phyloP scores from a whole-genome alignment of 139 green algal species.

The Volvox reticuliferus region DNA sequence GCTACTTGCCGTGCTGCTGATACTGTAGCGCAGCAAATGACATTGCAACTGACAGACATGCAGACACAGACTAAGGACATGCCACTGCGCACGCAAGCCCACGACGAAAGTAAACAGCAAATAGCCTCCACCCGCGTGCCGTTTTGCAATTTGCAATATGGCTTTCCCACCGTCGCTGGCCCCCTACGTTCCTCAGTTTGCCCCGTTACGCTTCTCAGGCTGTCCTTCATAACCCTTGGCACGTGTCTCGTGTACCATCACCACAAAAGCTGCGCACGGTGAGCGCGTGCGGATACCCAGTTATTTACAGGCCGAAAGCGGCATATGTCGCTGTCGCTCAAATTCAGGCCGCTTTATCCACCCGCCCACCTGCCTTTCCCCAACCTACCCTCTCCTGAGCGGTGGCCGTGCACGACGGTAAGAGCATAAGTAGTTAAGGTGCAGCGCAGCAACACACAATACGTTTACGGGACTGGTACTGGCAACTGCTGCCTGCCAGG shows the following conservation, averaged over 20 bases:
- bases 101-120: neutral
- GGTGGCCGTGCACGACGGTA: neutral
- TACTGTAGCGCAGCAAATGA: neutral
- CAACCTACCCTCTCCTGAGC: neutral
- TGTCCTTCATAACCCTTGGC: neutral
- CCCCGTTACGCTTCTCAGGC: neutral
- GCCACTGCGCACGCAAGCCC: neutral
- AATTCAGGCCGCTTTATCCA: neutral
- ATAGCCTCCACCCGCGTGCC: neutral
- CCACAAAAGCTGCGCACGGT: no score
- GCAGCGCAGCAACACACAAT: neutral
- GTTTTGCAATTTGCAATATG: neutral
- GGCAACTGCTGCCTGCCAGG: neutral
- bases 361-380: neutral
- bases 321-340: no score
- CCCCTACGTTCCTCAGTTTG: neutral
- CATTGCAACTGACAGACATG: neutral
- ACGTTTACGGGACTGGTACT: neutral
- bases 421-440: neutral
- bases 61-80: neutral
- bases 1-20: no score
- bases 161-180: neutral
- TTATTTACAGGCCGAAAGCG: neutral
- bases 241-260: neutral
- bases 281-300: neutral